Evolutionary conservation across 2,329 filamentous ascomycete genomes (phyloP).

Genomic region (Lachnellula arida): DNA sequence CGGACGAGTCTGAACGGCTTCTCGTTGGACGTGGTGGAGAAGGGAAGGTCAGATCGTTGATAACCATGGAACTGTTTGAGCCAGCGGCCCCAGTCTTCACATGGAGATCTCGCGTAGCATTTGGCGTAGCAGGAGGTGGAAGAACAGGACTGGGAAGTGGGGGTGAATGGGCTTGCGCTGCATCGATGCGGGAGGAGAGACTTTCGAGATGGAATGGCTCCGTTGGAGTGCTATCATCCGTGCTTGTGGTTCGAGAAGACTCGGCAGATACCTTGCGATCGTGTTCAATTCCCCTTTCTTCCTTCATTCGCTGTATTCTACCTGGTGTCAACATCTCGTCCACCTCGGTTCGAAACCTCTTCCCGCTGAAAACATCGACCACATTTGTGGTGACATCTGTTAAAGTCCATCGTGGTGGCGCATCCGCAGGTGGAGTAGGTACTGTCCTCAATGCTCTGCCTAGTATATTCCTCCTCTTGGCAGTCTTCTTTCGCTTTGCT

Average conservation of each 20-base stretch:
- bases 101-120: neutral
- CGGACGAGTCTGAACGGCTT: conserved; percentile 13
- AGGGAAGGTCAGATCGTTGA: conserved; percentile 29
- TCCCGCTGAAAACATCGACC: conserved; percentile 51
- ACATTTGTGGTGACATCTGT: conserved; percentile 53
- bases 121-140: neutral
- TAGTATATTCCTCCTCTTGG: conserved; percentile 33
- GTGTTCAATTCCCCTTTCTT: conserved; percentile 17
- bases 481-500: conserved; percentile 38
- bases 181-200: conserved; percentile 40
- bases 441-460: conserved; percentile 10
- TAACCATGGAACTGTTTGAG: conserved; percentile 11
- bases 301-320: conserved; percentile 40
- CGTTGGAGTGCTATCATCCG: conserved; percentile 36
- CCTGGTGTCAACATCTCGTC: conserved; percentile 55
- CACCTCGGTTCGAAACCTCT: conserved; percentile 51
- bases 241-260: conserved; percentile 24
- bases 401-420: conserved; percentile 46
- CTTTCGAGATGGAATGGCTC: conserved; percentile 49
- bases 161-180: conserved; percentile 20
- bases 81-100: neutral
- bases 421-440: conserved; percentile 22
- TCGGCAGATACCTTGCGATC: conserved; percentile 19
- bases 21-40: conserved; percentile 28
- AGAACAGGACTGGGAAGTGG: neutral